Conservation (phyloP, 1,139 yeast genomes). For the Zygotorulaspora mrakii region DNA sequence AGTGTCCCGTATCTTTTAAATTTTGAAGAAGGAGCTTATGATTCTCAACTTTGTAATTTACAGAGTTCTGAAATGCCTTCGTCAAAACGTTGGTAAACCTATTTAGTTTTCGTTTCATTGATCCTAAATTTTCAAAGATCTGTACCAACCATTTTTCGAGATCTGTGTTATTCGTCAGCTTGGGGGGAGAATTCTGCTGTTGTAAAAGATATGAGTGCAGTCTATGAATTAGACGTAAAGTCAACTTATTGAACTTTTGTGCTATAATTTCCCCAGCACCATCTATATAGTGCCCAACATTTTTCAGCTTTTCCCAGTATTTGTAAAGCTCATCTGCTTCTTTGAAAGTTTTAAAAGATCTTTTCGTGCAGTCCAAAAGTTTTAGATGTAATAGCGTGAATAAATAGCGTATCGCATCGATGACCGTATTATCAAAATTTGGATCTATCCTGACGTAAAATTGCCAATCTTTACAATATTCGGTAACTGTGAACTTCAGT, state of each 20-base stretch:
- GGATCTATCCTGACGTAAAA: constrained; percentile 63
- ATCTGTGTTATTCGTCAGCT: constrained; percentile 50
- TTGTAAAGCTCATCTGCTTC: constrained; percentile 87
- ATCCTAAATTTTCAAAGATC: constrained; percentile 80
- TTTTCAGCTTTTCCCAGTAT: constrained; percentile 71
- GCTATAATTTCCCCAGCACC: constrained; percentile 88
- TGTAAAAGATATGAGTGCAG: constrained; percentile 66
- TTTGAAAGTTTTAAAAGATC: constrained; percentile 76
- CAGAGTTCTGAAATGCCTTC: constrained; percentile 71
- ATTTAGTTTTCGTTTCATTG: constrained; percentile 76
- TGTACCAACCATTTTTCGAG: constrained; percentile 77
- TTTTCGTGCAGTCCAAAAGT: constrained; percentile 69
- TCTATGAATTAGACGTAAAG: constrained; percentile 65
- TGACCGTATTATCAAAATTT: constrained; percentile 66
- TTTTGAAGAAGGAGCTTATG: constrained; percentile 48
- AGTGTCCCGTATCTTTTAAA: constrained; percentile 65
- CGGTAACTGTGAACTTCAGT: constrained; percentile 66
- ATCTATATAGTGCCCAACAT: constrained; percentile 68
- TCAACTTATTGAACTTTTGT: constrained; percentile 62
- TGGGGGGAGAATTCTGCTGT: constrained; percentile 65
- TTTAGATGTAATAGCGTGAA: constrained; percentile 70
- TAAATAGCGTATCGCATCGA: constrained; percentile 71
- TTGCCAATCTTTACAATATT: constrained; percentile 76
- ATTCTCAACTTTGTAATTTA: constrained; percentile 62
- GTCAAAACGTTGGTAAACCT: constrained; percentile 70